Evolutionary conservation across 352 stramenopile species (phyloP).

Genomic region (Pilasporangium apinafurcum): DNA sequence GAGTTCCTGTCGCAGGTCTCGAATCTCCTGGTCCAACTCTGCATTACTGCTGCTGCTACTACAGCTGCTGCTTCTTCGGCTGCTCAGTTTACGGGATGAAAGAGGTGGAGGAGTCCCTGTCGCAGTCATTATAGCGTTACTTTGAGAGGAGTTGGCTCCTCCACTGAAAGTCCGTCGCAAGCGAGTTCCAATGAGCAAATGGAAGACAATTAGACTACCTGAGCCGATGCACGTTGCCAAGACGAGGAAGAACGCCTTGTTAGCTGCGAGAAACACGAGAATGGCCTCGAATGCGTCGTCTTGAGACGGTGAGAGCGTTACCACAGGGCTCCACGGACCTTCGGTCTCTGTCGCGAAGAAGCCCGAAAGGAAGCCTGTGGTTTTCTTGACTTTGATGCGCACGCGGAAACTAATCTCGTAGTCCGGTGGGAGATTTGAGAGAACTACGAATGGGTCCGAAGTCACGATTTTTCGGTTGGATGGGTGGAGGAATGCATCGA

Average conservation of each 20-base stretch:
- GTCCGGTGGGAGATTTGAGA: constrained; percentile 42
- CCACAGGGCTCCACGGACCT: constrained; percentile 46
- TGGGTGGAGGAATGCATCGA: constrained; percentile 55
- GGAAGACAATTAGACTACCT: constrained; percentile 30
- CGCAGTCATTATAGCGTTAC: not conserved
- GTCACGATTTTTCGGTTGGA: constrained; percentile 43
- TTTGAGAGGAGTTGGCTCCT: not conserved
- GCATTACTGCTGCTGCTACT: not conserved
- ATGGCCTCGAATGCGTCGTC: constrained; percentile 52
- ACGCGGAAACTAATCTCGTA: constrained; percentile 51
- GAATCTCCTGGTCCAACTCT: constrained; percentile 48
- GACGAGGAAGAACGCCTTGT: constrained; percentile 42
- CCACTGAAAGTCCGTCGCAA: constrained; percentile 4
- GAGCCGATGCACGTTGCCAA: constrained; percentile 42
- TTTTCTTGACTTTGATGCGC: constrained; percentile 39
- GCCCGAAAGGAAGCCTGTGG: constrained; percentile 19
- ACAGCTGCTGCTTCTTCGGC: constrained; percentile 4
- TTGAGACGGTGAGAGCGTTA: constrained; percentile 29
- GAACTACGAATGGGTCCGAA: constrained; percentile 46
- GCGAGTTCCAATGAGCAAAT: constrained; percentile 26
- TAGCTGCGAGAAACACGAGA: constrained; percentile 30
- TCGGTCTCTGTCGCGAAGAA: constrained; percentile 50
- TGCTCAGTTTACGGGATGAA: too few relatives aligned
- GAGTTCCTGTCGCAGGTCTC: constrained; percentile 62
- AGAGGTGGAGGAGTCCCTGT: not conserved